phyloP scores from a whole-genome alignment of 805 yeast genomes.

The Metschnikowia baotianmanensis region DNA sequence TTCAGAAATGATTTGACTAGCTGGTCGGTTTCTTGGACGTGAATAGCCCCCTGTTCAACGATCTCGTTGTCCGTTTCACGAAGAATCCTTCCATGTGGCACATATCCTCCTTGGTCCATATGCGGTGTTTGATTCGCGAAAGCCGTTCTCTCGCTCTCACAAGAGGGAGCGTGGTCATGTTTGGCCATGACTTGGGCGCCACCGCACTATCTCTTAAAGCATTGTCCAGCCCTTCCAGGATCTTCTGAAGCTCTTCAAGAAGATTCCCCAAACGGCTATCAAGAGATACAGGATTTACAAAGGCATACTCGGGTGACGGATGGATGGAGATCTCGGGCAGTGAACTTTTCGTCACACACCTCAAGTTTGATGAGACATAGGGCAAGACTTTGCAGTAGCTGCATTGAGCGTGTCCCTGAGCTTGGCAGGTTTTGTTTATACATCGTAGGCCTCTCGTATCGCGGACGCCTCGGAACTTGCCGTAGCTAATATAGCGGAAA shows the following conservation, averaged over 20 bases:
- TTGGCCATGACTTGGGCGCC: constrained; percentile 1
- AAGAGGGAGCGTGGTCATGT: constrained; percentile 12
- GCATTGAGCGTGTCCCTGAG: constrained; percentile 12
- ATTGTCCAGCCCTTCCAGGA: not conserved
- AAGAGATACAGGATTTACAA: constrained; percentile 1
- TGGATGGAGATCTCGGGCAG: constrained; percentile 4
- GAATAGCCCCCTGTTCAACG: constrained; percentile 1
- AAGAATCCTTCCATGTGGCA: constrained; percentile 8
- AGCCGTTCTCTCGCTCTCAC: constrained; percentile 12
- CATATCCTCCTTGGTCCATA: constrained; percentile 12
- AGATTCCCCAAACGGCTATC: constrained; percentile 9
- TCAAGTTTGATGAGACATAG: constrained; percentile 15
- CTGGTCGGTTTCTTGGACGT: constrained; percentile 28
- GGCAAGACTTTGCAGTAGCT: constrained; percentile 16
- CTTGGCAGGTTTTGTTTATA: constrained; percentile 14
- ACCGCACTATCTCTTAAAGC: not conserved
- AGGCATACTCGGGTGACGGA: constrained; percentile 3
- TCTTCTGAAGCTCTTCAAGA: constrained; percentile 10
- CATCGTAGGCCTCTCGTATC: constrained; percentile 24
- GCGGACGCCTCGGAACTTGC: constrained; percentile 22
- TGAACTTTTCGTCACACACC: constrained; percentile 1
- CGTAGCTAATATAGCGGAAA: constrained; percentile 11
- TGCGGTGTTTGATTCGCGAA: constrained; percentile 10
- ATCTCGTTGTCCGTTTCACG: constrained; percentile 1
- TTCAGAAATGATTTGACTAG: constrained; percentile 38